A percentile compares a stretch with the other conserved stretches of the same genome.
Conservation (phyloP, 2,329 filamentous ascomycete species). For the Trichoderma asperellum region DNA sequence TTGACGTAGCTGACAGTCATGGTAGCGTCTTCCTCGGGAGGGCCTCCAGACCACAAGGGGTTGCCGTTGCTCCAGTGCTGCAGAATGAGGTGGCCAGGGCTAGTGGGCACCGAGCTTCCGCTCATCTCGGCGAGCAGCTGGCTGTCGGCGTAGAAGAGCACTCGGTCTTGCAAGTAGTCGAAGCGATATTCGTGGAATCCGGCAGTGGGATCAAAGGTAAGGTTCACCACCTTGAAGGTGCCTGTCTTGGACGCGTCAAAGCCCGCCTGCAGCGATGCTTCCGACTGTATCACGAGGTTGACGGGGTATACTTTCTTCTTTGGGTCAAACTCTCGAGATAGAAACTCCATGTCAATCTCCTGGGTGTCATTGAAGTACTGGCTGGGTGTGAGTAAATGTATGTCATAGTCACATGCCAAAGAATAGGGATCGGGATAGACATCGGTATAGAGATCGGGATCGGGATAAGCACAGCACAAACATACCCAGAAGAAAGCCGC, state of each 20-base stretch:
- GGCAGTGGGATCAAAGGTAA: conserved; percentile 68
- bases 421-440: neutral
- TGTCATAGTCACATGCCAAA: neutral
- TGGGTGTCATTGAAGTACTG: conserved; percentile 79
- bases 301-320: conserved; percentile 59
- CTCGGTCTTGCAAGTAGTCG: conserved; percentile 66
- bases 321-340: conserved; percentile 65
- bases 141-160: conserved; percentile 72
- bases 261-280: conserved; percentile 58
- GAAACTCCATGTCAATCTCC: conserved; percentile 81
- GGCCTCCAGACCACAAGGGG: conserved; percentile 69
- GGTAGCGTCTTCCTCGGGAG: conserved; percentile 64
- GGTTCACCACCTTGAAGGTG: conserved; percentile 59
- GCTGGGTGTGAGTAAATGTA: neutral
- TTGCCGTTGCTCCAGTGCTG: conserved; percentile 83
- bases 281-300: conserved; percentile 77
- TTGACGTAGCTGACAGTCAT: conserved; percentile 72
- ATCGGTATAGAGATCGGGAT: neutral
- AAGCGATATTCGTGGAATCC: conserved; percentile 79
- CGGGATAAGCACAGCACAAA: neutral
- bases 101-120: conserved; percentile 60
- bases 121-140: conserved; percentile 59
- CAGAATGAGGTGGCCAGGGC: conserved; percentile 68
- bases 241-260: conserved; percentile 65
- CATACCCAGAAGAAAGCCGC: conserved; percentile 78